A percentile compares a stretch with the other conserved stretches of the same genome.
These are phyloP conservation scores for Paecilomyces sp. DNA, from an alignment of 2,329 filamentous ascomycete genomes.

Conservation along the genomic window DNA sequence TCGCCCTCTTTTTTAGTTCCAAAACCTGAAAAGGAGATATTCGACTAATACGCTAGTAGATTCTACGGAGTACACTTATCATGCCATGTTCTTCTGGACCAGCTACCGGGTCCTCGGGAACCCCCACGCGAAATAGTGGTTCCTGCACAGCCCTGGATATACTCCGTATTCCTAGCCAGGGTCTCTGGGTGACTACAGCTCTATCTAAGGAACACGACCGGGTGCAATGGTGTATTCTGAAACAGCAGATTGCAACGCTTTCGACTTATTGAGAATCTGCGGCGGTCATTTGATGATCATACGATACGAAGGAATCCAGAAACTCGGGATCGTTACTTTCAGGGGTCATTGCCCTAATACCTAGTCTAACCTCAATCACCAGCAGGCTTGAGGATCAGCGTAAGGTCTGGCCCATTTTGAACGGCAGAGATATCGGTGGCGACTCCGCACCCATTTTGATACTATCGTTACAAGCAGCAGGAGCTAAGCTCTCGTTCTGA, in stretches of 20 bases:
- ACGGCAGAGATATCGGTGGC: not conserved
- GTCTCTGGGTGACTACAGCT: not conserved
- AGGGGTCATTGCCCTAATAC: not conserved
- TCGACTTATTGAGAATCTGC: not conserved
- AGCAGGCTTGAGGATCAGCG: not conserved
- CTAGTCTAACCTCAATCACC: not conserved
- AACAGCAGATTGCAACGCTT: not conserved
- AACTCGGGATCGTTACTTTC: not conserved
- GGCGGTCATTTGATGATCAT: not conserved
- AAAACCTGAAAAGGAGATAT: not conserved
- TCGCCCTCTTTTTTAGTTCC: not conserved
- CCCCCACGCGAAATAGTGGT: not conserved
- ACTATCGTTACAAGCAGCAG: not conserved
- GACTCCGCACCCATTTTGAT: not conserved
- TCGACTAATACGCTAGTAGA: not conserved
- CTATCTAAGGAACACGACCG: not conserved
- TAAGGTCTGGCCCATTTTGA: not conserved
- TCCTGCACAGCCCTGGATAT: not conserved
- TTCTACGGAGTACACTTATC: not conserved
- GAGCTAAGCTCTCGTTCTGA: not conserved
- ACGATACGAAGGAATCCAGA: not conserved
- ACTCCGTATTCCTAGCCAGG: not conserved
- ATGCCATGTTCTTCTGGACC: not conserved
- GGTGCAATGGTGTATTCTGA: not conserved
- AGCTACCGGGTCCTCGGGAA: not conserved